Evolutionary conservation across 768 basidiomycete species (phyloP).

Genomic region (Cystofilobasidium macerans): DNA sequence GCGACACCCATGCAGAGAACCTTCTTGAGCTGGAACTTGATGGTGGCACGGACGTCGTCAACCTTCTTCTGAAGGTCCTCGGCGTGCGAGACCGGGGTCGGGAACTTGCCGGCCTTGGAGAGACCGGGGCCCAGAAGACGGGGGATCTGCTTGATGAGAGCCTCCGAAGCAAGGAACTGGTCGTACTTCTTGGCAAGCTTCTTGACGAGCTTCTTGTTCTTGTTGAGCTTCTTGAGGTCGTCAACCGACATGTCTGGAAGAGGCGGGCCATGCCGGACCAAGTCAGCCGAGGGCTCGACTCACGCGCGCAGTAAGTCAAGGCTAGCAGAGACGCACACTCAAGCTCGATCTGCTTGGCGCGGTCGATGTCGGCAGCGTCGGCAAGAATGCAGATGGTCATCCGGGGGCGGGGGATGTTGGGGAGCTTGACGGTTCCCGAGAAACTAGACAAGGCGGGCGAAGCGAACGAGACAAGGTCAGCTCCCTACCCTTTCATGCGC

Average conservation of each 20-base stretch:
- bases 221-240: slow-evolving; percentile 99
- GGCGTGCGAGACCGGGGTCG: slow-evolving; percentile 82
- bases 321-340: slow-evolving; percentile 39
- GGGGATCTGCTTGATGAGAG: slow-evolving; percentile 98
- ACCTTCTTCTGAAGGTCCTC: slow-evolving; percentile 87
- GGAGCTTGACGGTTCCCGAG: slow-evolving; percentile 95
- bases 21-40: slow-evolving; percentile 99
- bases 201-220: slow-evolving; percentile 99
- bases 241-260: slow-evolving; percentile 80
- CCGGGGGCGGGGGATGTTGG: slow-evolving; percentile 92
- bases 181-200: slow-evolving; percentile 99
- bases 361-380: slow-evolving; percentile 96
- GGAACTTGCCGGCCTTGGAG: slow-evolving; percentile 99
- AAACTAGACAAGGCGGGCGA: slow-evolving; percentile 45
- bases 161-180: slow-evolving; percentile 93
- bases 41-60: slow-evolving; percentile 90
- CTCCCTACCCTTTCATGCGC: no score
- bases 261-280: slow-evolving; percentile 41
- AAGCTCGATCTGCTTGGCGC: slow-evolving; percentile 92
- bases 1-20: slow-evolving; percentile 98
- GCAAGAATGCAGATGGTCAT: slow-evolving; percentile 99
- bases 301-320: no score
- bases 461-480: background rate
- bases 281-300: no score
- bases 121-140: slow-evolving; percentile 99